These are phyloP conservation scores for Candida schatavii DNA, from an alignment of 805 yeast species.

Conservation along the genomic window DNA sequence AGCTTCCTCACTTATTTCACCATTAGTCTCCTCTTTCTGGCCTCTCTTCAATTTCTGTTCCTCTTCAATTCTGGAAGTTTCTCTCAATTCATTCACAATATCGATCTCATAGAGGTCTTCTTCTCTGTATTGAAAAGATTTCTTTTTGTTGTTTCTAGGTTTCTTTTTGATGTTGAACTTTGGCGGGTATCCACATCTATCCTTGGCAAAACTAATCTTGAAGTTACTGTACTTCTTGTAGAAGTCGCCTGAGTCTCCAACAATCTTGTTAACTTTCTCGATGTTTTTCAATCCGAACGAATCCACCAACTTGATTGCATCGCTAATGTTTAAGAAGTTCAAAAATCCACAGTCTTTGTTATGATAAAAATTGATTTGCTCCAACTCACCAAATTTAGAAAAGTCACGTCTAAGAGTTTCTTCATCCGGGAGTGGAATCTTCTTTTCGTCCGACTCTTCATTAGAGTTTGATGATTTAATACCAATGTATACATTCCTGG, in stretches of 20 bases:
- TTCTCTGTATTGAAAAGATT: slow-evolving; percentile 9
- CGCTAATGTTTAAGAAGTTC: slow-evolving; percentile 60
- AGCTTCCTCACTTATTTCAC: slow-evolving; percentile 33
- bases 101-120: slow-evolving; percentile 4
- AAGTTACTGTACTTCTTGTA: slow-evolving; percentile 49
- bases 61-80: slow-evolving; percentile 1
- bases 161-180: slow-evolving; percentile 48
- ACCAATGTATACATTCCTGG: slow-evolving; percentile 76
- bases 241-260: slow-evolving; percentile 30
- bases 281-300: slow-evolving; percentile 40
- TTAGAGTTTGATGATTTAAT: slow-evolving; percentile 24
- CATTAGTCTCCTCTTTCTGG: background rate
- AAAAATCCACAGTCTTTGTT: slow-evolving; percentile 74
- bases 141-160: slow-evolving; percentile 20
- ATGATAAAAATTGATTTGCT: slow-evolving; percentile 70
- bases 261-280: slow-evolving; percentile 20
- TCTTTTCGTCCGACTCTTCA: background rate
- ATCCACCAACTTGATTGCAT: slow-evolving; percentile 64
- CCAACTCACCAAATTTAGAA: slow-evolving; percentile 63
- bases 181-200: slow-evolving; percentile 76
- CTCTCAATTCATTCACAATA: slow-evolving; percentile 6
- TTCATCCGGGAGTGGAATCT: slow-evolving; percentile 29
- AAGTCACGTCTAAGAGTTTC: slow-evolving; percentile 58
- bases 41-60: slow-evolving; percentile 6
- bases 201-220: slow-evolving; percentile 70